phyloP scores from a whole-genome alignment of 495 filamentous ascomycete genomes.

The Penicillium atrosanguineum region DNA sequence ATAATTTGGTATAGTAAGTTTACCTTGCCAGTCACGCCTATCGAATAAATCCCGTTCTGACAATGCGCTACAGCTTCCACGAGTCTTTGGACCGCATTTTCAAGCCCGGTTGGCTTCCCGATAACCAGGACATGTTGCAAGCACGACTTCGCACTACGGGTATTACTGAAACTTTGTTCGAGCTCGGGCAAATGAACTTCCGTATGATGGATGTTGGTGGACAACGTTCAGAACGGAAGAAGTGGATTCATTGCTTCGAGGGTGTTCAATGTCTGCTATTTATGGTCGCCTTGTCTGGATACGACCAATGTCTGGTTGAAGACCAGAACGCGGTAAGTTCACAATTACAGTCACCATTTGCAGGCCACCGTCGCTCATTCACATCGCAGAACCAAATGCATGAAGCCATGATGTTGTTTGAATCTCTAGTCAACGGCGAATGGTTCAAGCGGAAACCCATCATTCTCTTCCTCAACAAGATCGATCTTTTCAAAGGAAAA shows the following conservation, averaged over 20 bases:
- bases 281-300: slow-evolving; percentile 92
- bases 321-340: slow-evolving; percentile 90
- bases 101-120: slow-evolving; percentile 83
- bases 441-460: slow-evolving; percentile 97
- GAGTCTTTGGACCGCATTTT: slow-evolving; percentile 86
- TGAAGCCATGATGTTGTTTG: slow-evolving; percentile 96
- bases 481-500: slow-evolving; percentile 95
- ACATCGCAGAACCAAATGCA: slow-evolving; percentile 93
- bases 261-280: slow-evolving; percentile 93
- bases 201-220: slow-evolving; percentile 99
- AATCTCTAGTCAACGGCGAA: slow-evolving; percentile 93
- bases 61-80: slow-evolving; percentile 73
- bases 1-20: slow-evolving; percentile 89
- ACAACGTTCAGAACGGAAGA: slow-evolving; percentile 95
- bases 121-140: slow-evolving; percentile 92
- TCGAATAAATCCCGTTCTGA: background rate
- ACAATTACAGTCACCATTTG: background rate
- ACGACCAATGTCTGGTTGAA: slow-evolving; percentile 95
- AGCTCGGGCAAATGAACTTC: slow-evolving; percentile 91
- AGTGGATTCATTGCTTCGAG: slow-evolving; percentile 99
- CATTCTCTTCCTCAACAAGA: slow-evolving; percentile 99
- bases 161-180: slow-evolving; percentile 96
- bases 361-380: background rate
- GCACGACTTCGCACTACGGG: slow-evolving; percentile 92
- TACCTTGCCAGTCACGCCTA: background rate